Base-by-base conservation (phyloP, 2,329 filamentous ascomycete genomes). In the Trichoderma brevicompactum region DNA sequence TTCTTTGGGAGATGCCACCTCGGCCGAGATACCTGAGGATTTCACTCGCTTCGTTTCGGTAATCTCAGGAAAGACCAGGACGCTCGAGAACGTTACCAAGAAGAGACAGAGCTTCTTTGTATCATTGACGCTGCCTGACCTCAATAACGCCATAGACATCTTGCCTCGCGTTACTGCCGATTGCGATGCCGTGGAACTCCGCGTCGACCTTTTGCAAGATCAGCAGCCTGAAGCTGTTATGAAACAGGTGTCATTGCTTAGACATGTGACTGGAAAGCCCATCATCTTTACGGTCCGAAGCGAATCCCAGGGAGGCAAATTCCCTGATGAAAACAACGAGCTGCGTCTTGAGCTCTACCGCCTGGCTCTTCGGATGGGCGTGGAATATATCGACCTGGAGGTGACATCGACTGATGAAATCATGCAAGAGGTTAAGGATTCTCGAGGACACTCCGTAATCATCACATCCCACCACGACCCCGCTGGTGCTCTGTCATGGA, bases 401-500 rank as follows among this genome's bases (percentile, higher is more conserved):
- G 91, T 98, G 78, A 91, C 92, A 0, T 90, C 94, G 76, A 90
- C 93, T 0, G 87, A 92, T 58, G 81, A 88, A n/a, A 81, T 96
- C 40, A 83, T 97, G 36, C 85, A 89, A 52, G 81, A 85, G 13
- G 83, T 97, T 4, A 83, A 86, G 0, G 86, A 89, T 63, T 77
- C 77, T 6, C 90, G 92, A 75, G 89, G 89, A 2, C 83, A 85
- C 69, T 92, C 92, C 1, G 90, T 88, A 68, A 91, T 99, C 73
- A 96, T 99, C 71, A 93, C 94, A 8, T 99, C 95, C 0, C 94
- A 99, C 75, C 95, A 99, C 75, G 95, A 99, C 75, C 92, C 93
- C 0, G 80, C 85, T 64, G 90, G 90, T 8, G 82, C 83, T 23
- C 81, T 98, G 17, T 94, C 92, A 1, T 99, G 95, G 95, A 88